phyloP scores from a whole-genome alignment of 1,284 basidiomycete species.

The Leccinum proliferum region DNA sequence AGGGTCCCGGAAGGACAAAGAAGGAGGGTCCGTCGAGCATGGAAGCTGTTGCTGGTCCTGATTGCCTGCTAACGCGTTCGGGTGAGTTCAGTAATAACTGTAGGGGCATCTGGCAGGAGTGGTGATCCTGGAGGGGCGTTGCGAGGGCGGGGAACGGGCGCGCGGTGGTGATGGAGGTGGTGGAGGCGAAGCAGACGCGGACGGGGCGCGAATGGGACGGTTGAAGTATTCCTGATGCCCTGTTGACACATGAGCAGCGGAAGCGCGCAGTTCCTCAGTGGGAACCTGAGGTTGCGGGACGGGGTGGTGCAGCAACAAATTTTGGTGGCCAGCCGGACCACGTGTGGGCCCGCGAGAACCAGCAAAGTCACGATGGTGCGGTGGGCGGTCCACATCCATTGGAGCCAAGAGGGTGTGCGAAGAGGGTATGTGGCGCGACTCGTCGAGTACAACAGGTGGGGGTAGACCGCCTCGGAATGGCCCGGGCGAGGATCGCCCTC shows the following conservation, averaged over 20 bases:
- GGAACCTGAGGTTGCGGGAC: constrained; percentile 47
- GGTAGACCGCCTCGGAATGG: constrained; percentile 76
- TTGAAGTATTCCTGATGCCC: constrained; percentile 52
- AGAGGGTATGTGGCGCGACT: constrained; percentile 53
- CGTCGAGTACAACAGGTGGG: constrained; percentile 71
- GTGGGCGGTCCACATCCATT: constrained; percentile 78
- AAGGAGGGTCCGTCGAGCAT: constrained; percentile 30
- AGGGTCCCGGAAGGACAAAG: constrained; percentile 22
- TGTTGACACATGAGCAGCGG: constrained; percentile 13
- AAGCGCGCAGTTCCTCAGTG: constrained; percentile 44
- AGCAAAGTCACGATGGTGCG: constrained; percentile 49
- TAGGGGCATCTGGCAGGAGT: constrained; percentile 27
- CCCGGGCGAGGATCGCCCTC: constrained; percentile 49
- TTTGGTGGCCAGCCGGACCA: constrained; percentile 48
- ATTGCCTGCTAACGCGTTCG: constrained; percentile 25
- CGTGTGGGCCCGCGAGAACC: constrained; percentile 42
- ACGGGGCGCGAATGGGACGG: constrained; percentile 41
- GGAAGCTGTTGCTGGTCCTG: constrained; percentile 50
- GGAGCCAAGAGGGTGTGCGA: constrained; percentile 68
- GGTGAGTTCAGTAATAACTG: constrained; percentile 20
- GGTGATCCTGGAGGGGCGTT: constrained; percentile 21
- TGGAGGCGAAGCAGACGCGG: constrained; percentile 53
- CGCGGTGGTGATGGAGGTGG: constrained; percentile 32
- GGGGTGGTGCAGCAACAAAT: constrained; percentile 58
- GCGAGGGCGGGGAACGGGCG: constrained; percentile 40